phyloP scores from a whole-genome alignment of 495 filamentous ascomycete genomes.

The Xylaria venustula region DNA sequence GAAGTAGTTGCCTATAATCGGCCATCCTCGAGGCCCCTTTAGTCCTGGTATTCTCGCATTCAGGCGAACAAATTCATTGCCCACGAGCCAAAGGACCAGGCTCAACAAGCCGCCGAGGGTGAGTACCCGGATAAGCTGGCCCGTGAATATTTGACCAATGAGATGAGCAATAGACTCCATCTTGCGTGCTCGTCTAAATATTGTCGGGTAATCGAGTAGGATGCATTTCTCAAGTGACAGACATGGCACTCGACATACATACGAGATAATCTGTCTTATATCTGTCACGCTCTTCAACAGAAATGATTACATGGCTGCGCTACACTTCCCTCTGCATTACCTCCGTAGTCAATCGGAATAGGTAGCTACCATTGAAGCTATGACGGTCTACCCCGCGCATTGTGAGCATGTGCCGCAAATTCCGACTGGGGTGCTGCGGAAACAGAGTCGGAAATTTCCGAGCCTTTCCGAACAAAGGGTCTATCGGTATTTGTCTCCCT shows the following conservation, averaged over 20 bases:
- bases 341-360: too few relatives aligned
- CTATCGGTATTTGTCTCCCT: too few relatives aligned
- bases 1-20: conserved; percentile 62
- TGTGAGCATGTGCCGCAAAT: too few relatives aligned
- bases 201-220: not conserved
- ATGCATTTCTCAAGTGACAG: not conserved
- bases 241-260: not conserved
- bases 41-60: conserved; percentile 51
- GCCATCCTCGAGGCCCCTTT: conserved; percentile 54
- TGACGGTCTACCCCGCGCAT: not conserved
- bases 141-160: not conserved
- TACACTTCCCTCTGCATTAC: too few relatives aligned
- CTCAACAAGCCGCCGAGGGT: conserved; percentile 11
- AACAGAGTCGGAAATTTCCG: conserved; percentile 4
- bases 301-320: too few relatives aligned
- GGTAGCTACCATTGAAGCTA: too few relatives aligned
- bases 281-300: too few relatives aligned
- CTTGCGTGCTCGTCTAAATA: not conserved
- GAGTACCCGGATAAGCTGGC: conserved; percentile 1
- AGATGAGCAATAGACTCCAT: conserved; percentile 19
- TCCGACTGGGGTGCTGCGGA: not conserved
- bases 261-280: not conserved
- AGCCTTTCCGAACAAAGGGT: conserved; percentile 20
- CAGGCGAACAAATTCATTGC: conserved; percentile 53
- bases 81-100: conserved; percentile 40